Conservation (phyloP, 2,329 filamentous ascomycete species). For the Stagonosporopsis vannaccii region DNA sequence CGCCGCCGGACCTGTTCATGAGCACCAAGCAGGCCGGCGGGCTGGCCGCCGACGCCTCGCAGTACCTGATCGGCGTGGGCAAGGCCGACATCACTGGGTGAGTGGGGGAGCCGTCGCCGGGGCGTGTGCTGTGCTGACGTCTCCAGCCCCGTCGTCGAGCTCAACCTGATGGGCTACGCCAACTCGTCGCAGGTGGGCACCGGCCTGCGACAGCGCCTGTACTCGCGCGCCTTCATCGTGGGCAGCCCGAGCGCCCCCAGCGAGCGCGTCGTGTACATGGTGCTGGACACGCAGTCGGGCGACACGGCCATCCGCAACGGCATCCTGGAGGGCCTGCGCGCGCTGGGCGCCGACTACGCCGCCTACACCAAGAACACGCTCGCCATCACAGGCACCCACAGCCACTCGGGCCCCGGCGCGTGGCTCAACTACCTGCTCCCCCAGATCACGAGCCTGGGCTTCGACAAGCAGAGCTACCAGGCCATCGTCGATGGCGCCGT, state of each 20-base stretch:
- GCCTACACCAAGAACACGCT: slow-evolving; percentile 82
- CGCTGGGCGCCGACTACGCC: slow-evolving; percentile 74
- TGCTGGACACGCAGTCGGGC: slow-evolving; percentile 85
- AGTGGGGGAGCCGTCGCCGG: not conserved
- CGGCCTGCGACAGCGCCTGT: slow-evolving; percentile 85
- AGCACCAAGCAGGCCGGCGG: slow-evolving; percentile 39
- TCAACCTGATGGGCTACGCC: slow-evolving; percentile 92
- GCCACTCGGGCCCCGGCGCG: slow-evolving; percentile 87
- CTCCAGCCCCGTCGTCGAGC: slow-evolving; percentile 79
- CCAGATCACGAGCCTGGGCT: slow-evolving; percentile 87
- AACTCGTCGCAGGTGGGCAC: slow-evolving; percentile 82
- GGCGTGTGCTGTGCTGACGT: not conserved
- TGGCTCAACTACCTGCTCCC: slow-evolving; percentile 96
- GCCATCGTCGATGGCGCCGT: slow-evolving; percentile 89
- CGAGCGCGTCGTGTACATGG: slow-evolving; percentile 84
- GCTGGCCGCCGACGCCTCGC: slow-evolving; percentile 48
- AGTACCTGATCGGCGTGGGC: slow-evolving; percentile 71
- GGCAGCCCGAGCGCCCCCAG: slow-evolving; percentile 69
- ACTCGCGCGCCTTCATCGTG: slow-evolving; percentile 89
- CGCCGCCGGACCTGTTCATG: slow-evolving; percentile 35
- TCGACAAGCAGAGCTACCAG: slow-evolving; percentile 83
- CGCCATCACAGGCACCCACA: slow-evolving; percentile 91
- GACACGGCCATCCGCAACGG: slow-evolving; percentile 89
- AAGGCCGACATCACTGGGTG: slow-evolving; percentile 78
- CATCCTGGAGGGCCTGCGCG: slow-evolving; percentile 77